Evolutionary conservation across 306 rosid species (phyloP), one percentile per base, ranked within the genome.

Genomic region (Trichosanthes truncata): DNA sequence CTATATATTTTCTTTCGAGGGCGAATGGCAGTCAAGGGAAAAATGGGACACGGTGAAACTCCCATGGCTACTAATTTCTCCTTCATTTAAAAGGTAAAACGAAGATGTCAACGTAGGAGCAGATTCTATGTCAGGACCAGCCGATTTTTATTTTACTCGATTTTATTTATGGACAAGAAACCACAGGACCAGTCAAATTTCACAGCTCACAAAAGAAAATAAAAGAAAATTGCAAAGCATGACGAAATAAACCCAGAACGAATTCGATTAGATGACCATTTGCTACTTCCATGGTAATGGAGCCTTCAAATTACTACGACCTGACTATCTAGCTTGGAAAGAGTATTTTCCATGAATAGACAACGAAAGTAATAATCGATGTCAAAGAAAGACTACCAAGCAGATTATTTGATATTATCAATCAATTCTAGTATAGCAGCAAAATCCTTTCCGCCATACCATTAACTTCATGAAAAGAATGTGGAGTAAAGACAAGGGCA

Each of bases 61-160:
- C 52, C 18, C 20, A 17, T 69, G 67, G 76, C 76, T 69, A 69
- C 75, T 36, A 41, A 69, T 69, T n/a, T 41, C 33, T 69, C 75
- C 75, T 69, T 69, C 53, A 69, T 41, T 41, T 36, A 8, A 26
- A 20, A 68, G 10, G 18, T 38, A 65, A 65, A 35, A 15, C 8
- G 72, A 65, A 65, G 72, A 65, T 65, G 25, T 38, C 72, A 65
- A 46, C 25, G 14, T 12, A 20, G 46, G 73, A 35, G 12, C 12
- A 65, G 73, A 65, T 53, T 53, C 25, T 53, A 49, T 20, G 25
- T 53, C 25, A 53, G 60, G 26, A 65, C 31, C 31, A 11, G 46
- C 40, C 26, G 53, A 4, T 69, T 43, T 68, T 41, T 40, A 67
- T 1, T 18, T 38, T 20, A 38, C 15, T 67, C 10, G 23, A 5